These are phyloP conservation scores for Penicillium bialowiezense DNA, from an alignment of 495 filamentous ascomycete genomes.

Conservation along the genomic window DNA sequence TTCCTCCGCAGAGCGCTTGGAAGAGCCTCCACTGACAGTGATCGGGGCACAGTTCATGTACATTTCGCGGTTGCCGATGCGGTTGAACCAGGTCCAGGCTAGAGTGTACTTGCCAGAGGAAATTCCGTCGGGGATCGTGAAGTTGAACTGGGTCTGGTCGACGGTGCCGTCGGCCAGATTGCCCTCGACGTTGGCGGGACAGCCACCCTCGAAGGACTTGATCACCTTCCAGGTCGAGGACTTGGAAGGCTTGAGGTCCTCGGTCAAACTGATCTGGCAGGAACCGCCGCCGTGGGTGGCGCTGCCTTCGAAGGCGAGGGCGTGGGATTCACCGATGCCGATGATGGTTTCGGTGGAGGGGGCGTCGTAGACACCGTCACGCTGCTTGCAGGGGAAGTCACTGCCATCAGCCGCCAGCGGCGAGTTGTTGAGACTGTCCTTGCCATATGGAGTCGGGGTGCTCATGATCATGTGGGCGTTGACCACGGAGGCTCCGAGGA, in stretches of 20 bases:
- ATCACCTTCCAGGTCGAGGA: constrained; percentile 68
- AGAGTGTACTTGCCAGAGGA: constrained; percentile 59
- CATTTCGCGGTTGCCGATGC: constrained; percentile 82
- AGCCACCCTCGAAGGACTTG: constrained; percentile 77
- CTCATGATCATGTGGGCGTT: constrained; percentile 70
- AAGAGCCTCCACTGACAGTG: constrained; percentile 52
- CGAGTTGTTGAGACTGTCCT: constrained; percentile 48
- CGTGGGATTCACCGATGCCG: constrained; percentile 25
- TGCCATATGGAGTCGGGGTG: constrained; percentile 63
- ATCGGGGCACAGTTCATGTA: constrained; percentile 92
- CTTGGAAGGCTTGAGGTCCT: constrained; percentile 59
- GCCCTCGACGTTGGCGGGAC: constrained; percentile 55
- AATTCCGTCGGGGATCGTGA: constrained; percentile 44
- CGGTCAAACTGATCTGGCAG: constrained; percentile 82
- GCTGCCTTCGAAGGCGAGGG: constrained; percentile 33
- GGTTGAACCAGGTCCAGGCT: constrained; percentile 93
- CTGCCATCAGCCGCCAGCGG: constrained; percentile 59
- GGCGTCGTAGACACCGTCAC: constrained; percentile 21
- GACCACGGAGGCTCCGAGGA: constrained; percentile 49
- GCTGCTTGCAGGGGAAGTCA: constrained; percentile 78
- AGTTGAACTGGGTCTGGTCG: constrained; percentile 35
- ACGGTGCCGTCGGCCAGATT: constrained; percentile 31
- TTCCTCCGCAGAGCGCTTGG: constrained; percentile 37
- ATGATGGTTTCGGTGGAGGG: constrained; percentile 27
- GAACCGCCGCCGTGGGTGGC: constrained; percentile 87